Conservation (phyloP, 1,139 yeast genomes). For the Protomyces pachydermus region DNA sequence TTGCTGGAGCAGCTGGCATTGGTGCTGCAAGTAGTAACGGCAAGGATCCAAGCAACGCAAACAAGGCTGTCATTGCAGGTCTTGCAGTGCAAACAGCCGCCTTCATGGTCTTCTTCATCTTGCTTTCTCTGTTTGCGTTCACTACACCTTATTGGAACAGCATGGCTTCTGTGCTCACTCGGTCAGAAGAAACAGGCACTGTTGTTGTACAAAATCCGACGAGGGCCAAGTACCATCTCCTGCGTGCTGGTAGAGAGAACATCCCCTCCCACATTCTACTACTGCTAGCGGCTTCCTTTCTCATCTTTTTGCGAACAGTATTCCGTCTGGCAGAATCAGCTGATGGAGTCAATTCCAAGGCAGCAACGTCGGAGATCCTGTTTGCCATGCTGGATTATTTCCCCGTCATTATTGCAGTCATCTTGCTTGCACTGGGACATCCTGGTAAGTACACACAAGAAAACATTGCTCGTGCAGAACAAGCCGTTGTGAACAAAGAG, state of each 20-base stretch:
- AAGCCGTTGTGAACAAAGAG: background rate
- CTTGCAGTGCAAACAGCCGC: constrained; percentile 1
- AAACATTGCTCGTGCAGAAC: background rate
- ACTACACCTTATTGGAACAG: background rate
- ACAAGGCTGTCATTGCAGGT: background rate
- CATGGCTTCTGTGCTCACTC: background rate
- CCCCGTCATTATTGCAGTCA: constrained; percentile 5
- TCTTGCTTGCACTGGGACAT: background rate
- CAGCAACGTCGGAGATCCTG: background rate
- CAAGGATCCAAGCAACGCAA: background rate
- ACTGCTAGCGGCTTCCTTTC: background rate
- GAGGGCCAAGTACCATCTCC: background rate
- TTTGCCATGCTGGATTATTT: constrained; percentile 7
- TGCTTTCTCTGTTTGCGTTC: background rate
- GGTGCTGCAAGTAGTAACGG: background rate
- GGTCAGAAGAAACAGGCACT: background rate
- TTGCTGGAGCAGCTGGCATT: background rate
- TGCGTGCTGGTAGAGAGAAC: background rate
- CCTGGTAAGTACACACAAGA: background rate
- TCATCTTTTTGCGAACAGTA: background rate
- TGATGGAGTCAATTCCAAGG: background rate
- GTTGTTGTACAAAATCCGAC: background rate
- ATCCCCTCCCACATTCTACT: background rate
- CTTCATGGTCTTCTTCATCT: background rate
- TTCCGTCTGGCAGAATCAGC: constrained; percentile 2